Conservation (phyloP, 2,329 filamentous ascomycete species). For the Aspergillus alliaceus region DNA sequence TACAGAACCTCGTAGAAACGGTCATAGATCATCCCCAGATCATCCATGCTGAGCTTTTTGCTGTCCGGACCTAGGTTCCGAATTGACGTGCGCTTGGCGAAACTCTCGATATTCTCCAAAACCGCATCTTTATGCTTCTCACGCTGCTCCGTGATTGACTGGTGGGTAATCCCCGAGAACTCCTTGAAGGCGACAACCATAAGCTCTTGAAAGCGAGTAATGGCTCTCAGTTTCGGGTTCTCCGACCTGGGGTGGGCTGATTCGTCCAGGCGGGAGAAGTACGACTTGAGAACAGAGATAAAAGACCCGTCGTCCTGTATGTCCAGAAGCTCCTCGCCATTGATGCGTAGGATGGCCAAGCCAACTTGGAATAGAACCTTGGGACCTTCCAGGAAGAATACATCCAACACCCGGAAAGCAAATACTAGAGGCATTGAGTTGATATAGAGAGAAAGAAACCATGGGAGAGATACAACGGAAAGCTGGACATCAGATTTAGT, state of each 20-base stretch:
- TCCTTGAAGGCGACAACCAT: constrained; percentile 99
- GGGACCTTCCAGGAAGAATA: constrained; percentile 96
- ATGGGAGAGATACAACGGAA: constrained; percentile 93
- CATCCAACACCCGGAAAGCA: constrained; percentile 91
- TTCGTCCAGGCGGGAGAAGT: constrained; percentile 90
- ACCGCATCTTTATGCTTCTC: constrained; percentile 93
- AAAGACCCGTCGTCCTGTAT: constrained; percentile 93
- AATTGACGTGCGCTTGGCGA: constrained; percentile 94
- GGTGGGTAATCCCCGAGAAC: constrained; percentile 92
- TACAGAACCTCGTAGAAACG: constrained; percentile 91
- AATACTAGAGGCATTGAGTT: constrained; percentile 99
- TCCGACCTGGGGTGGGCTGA: constrained; percentile 94
- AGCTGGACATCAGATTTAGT: constrained; percentile 95
- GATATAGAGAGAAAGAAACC: constrained; percentile 97
- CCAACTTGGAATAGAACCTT: constrained; percentile 98
- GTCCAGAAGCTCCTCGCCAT: constrained; percentile 92
- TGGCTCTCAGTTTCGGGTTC: constrained; percentile 88
- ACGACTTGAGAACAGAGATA: constrained; percentile 91
- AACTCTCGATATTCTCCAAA: constrained; percentile 92
- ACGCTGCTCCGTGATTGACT: constrained; percentile 83
- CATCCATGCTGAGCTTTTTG: constrained; percentile 81
- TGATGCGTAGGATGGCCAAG: constrained; percentile 93
- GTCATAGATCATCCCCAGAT: constrained; percentile 88
- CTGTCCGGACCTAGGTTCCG: constrained; percentile 94
- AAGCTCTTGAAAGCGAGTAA: constrained; percentile 94